Evolutionary conservation across 2,329 filamentous ascomycete genomes (phyloP).

Genomic region (Uncinocarpus reesii): DNA sequence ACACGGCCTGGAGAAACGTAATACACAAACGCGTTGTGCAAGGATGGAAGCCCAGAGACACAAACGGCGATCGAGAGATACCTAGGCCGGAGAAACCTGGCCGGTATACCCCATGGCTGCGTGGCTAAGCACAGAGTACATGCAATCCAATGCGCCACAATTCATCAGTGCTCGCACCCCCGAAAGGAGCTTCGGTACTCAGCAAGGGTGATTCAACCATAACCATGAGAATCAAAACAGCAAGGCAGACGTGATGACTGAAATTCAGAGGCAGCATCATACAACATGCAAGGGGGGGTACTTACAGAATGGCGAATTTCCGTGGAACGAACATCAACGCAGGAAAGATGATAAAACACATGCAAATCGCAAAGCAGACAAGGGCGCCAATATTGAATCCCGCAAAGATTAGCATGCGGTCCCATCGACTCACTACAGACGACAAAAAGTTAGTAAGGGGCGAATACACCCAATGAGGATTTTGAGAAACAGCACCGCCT

Average conservation of each 20-base stretch:
- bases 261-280: constrained; percentile 14
- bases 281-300: constrained; percentile 36
- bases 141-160: constrained; percentile 1
- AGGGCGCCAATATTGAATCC: constrained; percentile 82
- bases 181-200: not conserved
- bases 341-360: constrained; percentile 78
- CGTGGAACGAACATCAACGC: constrained; percentile 67
- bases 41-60: not conserved
- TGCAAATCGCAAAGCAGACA: constrained; percentile 77
- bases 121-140: not conserved
- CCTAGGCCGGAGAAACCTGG: not conserved
- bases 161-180: not conserved
- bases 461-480: constrained; percentile 3
- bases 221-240: constrained; percentile 12
- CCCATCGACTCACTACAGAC: constrained; percentile 83
- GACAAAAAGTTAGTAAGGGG: constrained; percentile 1
- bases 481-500: not conserved
- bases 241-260: constrained; percentile 18
- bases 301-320: constrained; percentile 97
- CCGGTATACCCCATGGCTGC: not conserved
- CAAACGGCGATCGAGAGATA: constrained; percentile 1
- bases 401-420: constrained; percentile 82
- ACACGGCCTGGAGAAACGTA: not conserved
- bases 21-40: not conserved
- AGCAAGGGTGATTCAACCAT: not conserved